A percentile compares a stretch with the other conserved stretches of the same genome.
phyloP scores from a whole-genome alignment of 164 flowering plant genomes.

The Macadamia tetraphylla region DNA sequence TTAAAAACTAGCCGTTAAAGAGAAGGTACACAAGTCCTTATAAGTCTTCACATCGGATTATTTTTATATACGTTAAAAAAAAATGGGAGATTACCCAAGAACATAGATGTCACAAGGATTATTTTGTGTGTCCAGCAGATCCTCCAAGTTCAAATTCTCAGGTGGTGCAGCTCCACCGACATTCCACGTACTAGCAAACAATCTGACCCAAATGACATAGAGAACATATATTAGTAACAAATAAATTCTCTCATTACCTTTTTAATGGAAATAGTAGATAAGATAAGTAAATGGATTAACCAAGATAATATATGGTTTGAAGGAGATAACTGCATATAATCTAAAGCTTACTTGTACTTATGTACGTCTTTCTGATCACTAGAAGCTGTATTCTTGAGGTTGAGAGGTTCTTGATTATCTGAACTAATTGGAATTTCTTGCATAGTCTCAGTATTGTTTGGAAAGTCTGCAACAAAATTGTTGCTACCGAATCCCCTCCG shows the following conservation, averaged over 20 bases:
- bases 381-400: neutral
- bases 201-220: slow-evolving; percentile 6
- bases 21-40: too few species aligned
- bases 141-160: slow-evolving; percentile 18
- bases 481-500: slow-evolving; percentile 10
- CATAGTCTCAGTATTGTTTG: neutral
- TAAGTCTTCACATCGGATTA: too few species aligned
- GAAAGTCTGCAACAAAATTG: slow-evolving; percentile 12
- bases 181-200: slow-evolving; percentile 32
- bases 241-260: neutral
- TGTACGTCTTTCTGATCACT: neutral
- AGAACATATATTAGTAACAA: neutral
- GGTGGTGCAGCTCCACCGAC: slow-evolving; percentile 25
- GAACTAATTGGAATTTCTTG: slow-evolving; percentile 10
- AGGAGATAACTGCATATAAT: neutral
- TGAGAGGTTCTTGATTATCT: neutral
- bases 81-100: slow-evolving; percentile 10
- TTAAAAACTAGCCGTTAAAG: too few species aligned
- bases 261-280: too few species aligned
- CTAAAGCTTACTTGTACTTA: slow-evolving; percentile 10
- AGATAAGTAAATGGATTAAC: too few species aligned
- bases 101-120: slow-evolving; percentile 23
- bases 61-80: too few species aligned
- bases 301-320: too few species aligned
- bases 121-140: slow-evolving; percentile 9